These are phyloP conservation scores for Rhizopus sp. DNA, from an alignment of 371 early-diverging fungal genomes.

Conservation along the genomic window DNA sequence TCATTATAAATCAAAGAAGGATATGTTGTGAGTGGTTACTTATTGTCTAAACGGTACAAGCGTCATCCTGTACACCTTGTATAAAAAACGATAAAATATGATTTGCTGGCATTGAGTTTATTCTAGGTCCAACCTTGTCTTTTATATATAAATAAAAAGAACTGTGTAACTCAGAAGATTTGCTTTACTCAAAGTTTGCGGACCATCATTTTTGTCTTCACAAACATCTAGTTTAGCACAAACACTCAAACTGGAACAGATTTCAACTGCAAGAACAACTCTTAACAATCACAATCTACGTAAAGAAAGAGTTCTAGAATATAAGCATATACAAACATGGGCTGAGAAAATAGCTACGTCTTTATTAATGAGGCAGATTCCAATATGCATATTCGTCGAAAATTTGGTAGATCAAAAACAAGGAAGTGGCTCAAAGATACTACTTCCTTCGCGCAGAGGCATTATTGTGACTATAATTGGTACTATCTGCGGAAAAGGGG, in stretches of 20 bases:
- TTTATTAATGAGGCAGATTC: conserved; percentile 21
- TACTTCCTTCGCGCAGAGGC: conserved; percentile 13
- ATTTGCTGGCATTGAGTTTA: too few species aligned
- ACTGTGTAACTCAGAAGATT: too few species aligned
- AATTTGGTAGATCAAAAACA: conserved; percentile 4
- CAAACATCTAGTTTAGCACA: conserved; percentile 4
- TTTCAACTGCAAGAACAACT: conserved; percentile 2
- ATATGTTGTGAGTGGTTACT: too few species aligned
- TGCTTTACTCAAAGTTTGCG: too few species aligned
- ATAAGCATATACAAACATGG: not conserved
- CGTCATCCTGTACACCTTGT: too few species aligned
- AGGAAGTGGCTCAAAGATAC: conserved; percentile 9
- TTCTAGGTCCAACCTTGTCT: too few species aligned
- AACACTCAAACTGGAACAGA: not conserved
- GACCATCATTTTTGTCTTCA: not conserved
- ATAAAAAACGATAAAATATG: too few species aligned
- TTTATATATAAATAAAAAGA: too few species aligned
- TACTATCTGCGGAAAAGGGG: conserved; percentile 18
- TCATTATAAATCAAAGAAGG: too few species aligned
- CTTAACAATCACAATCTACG: conserved; percentile 2
- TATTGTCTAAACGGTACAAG: too few species aligned
- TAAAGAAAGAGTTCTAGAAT: conserved; percentile 8
- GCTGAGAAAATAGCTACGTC: conserved; percentile 1
- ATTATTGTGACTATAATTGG: conserved; percentile 15
- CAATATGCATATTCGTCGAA: conserved; percentile 9